Evolutionary conservation across 2,329 filamentous ascomycete species (phyloP).

Genomic region (Sclerotinia nivalis): DNA sequence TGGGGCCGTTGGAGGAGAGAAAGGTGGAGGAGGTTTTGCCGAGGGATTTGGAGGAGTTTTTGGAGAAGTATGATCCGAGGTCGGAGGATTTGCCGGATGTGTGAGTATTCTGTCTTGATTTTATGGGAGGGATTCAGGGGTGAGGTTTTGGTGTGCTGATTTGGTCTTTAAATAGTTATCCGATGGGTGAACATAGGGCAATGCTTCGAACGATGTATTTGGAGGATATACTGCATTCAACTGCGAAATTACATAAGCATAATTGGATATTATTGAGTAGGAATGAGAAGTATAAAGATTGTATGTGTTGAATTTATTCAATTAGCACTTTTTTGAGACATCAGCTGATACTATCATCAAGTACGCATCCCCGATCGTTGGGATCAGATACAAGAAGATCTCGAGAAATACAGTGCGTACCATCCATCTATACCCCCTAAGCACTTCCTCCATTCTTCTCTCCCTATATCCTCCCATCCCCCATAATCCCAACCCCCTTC

Average conservation of each 20-base stretch:
- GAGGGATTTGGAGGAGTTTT: constrained; percentile 17
- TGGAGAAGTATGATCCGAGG: constrained; percentile 29
- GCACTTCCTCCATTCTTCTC: neutral
- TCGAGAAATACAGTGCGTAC: constrained; percentile 29
- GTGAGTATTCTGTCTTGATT: neutral
- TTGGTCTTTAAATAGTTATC: neutral
- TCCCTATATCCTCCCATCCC: neutral
- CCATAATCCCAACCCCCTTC: too few relatives aligned
- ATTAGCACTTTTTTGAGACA: neutral
- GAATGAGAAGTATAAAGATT: constrained; percentile 28
- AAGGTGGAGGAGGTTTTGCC: neutral
- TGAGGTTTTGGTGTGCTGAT: neutral
- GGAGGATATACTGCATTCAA: constrained; percentile 28
- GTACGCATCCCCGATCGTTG: constrained; percentile 26
- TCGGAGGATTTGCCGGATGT: constrained; percentile 3
- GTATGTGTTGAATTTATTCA: constrained; percentile 12
- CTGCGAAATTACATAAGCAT: constrained; percentile 29
- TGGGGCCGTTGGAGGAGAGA: too few relatives aligned
- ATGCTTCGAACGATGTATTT: constrained; percentile 27
- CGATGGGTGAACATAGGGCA: constrained; percentile 21
- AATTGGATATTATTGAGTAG: constrained; percentile 28
- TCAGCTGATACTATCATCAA: neutral
- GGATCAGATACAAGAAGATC: constrained; percentile 28
- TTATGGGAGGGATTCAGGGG: neutral
- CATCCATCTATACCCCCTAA: neutral